Base-by-base conservation (phyloP, 2,329 filamentous ascomycete species). In the Phialophora tarda region DNA sequence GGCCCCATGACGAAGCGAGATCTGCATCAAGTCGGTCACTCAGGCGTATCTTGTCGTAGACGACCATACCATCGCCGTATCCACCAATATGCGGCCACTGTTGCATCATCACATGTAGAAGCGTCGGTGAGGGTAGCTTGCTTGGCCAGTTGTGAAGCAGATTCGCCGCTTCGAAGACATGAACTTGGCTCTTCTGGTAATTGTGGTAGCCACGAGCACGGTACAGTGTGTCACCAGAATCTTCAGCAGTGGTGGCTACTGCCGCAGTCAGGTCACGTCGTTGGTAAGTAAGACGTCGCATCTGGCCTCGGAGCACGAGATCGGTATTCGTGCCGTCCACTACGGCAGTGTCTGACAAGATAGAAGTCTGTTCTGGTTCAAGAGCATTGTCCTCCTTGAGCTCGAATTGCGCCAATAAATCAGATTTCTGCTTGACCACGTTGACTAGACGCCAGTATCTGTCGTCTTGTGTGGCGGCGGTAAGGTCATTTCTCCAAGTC, bases 391-490 rank as follows among this genome's bases (percentile, higher is more conserved):
- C 77, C 75, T 63, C 81, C 75, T 1, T 34, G 26, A 73, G 30
- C 4, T 82, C 73, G 17, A 85, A 77, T 0, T 63, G 69, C 4
- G 70, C 47, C 0, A 83, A 82, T 5, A 69, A 57, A 2, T 71
- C 67, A 44, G 75, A 75, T 50, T 85, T 84, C 0, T 72, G 71
- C 0, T 77, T 77, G 62, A 62, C 62, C n/a, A 41, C n/a, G 14
- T 56, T 38, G 48, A 62, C 63, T 3, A 65, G 48, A 6, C 12
- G 34, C 21, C 21, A 26, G 32, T 47, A 62, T 47, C 59, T n/a
- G 21, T 65, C 63, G 54, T 86, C 79, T 61, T 87, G 85, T 0
- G 81, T 73, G 1, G 83, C 68, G 4, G 76, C 77, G 1, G 77
- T 76, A 0, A 86, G 71, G 0, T 59, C n/a, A 0, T 64, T 0